These are phyloP conservation scores for Kondoa malvinella DNA, from an alignment of 768 basidiomycete species.

Conservation along the genomic window DNA sequence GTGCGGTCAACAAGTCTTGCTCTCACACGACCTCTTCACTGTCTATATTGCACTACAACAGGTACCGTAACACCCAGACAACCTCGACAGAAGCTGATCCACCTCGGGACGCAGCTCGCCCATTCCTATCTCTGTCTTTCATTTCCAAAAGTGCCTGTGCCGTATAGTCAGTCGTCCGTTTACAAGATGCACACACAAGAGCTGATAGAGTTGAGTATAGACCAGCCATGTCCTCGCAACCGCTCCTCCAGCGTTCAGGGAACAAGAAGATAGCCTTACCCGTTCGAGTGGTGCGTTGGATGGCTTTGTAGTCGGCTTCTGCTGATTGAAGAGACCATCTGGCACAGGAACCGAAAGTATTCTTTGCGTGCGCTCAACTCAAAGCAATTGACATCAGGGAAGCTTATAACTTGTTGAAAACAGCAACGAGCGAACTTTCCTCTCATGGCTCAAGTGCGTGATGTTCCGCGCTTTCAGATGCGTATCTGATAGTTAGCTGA, in stretches of 20 bases:
- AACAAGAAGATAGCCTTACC: conserved; percentile 91
- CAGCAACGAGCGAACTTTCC: conserved; percentile 41
- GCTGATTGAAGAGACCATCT: neutral
- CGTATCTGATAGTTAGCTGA: neutral
- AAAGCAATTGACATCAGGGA: neutral
- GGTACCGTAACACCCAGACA: too few species aligned
- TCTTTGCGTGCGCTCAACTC: conserved; percentile 44
- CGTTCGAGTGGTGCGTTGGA: conserved; percentile 45
- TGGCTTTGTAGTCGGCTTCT: neutral
- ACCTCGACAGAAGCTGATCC: too few species aligned
- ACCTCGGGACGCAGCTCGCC: too few species aligned
- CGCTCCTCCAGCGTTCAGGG: conserved; percentile 84
- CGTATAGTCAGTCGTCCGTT: too few species aligned
- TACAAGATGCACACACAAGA: neutral
- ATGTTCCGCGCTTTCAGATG: neutral
- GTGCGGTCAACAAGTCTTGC: too few species aligned
- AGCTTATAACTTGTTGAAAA: neutral
- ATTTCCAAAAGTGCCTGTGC: too few species aligned
- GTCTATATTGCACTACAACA: too few species aligned
- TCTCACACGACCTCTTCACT: too few species aligned
- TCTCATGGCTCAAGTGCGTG: conserved; percentile 80
- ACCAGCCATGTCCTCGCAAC: conserved; percentile 76
- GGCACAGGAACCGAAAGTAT: conserved; percentile 63
- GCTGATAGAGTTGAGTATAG: neutral
- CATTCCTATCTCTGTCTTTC: too few species aligned